Base-by-base conservation (phyloP, 257 asterid species). In the Coffea canephora region DNA sequence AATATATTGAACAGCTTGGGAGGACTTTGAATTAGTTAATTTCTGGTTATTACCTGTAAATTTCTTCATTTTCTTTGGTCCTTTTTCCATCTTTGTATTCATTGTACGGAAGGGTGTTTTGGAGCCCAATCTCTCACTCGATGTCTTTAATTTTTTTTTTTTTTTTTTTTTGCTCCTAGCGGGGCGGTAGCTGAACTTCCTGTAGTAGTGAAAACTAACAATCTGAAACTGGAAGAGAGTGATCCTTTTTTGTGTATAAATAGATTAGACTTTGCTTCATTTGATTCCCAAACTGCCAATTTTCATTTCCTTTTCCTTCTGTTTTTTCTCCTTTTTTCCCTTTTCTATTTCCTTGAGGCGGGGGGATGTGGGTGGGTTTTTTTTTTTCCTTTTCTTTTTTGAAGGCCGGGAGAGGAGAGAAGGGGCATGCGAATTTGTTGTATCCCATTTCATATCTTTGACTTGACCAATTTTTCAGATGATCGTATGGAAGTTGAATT, bases 1-100 rank as follows among this genome's bases (percentile, higher is more conserved):
- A 85, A 18, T 93, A 93, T 78, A 87, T 90, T 83, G 88, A 96
- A 68, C 90, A 89, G 87, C 82, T 82, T 61, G 86, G 82, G 82
- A 85, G 84, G 68, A 82, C 85, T 21, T 48, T 46, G 39, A 43
- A 49, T 27, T 81, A 50, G 50, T 46, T 25, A 39, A 15, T n/a
- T 23, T 39, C 49, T 70, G 68, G 68, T 70, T 39, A 71, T 61
- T 57, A 48, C 84, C n/a, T 81, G 84, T 81, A 81, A 45, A 81
- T 76, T 71, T 13, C 77, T 36, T 61, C 46, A 19, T 75, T 19
- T 67, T 76, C 55, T 71, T 25, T 48, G 3, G 2, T 16, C 34
- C 69, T 18, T 73, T 68, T 16, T 0, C 78, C 74, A 6, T 61
- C 57, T 12, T 27, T 64, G 43, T 39, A 39, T 39, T 39, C 43